Percentiles rank a stretch among this genome's conserved stretches.
Evolutionary conservation across 1,284 basidiomycete species (phyloP).

Genomic region (Apiotrichum laibachii): DNA sequence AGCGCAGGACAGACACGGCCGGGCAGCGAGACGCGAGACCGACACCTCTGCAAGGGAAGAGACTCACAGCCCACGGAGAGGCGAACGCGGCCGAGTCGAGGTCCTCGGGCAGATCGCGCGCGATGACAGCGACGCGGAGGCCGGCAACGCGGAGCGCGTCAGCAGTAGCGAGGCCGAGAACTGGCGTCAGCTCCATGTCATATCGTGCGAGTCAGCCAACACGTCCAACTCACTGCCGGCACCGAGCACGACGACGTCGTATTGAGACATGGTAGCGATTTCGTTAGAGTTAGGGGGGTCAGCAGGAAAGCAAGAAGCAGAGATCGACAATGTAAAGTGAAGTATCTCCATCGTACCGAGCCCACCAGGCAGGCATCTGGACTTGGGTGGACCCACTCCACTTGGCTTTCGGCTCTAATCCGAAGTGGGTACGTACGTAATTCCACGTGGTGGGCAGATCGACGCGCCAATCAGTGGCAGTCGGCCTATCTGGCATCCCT

Average conservation of each 20-base stretch:
- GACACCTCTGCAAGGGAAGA: not conserved
- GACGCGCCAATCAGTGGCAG: too few species aligned
- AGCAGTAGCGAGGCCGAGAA: slow-evolving; percentile 54
- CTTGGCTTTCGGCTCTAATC: too few species aligned
- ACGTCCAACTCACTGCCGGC: slow-evolving; percentile 53
- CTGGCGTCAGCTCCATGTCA: slow-evolving; percentile 34
- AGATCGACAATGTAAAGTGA: too few species aligned
- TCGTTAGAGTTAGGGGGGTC: not conserved
- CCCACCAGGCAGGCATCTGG: too few species aligned
- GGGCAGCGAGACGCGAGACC: too few species aligned
- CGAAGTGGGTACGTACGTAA: too few species aligned
- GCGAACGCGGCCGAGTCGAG: slow-evolving; percentile 61
- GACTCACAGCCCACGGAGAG: slow-evolving; percentile 66
- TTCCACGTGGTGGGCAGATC: too few species aligned
- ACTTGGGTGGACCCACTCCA: too few species aligned
- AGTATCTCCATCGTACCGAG: too few species aligned
- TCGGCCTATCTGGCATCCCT: too few species aligned
- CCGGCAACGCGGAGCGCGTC: slow-evolving; percentile 50
- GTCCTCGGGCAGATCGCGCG: slow-evolving; percentile 66
- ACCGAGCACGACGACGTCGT: slow-evolving; percentile 57
- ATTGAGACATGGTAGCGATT: not conserved
- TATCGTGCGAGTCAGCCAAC: slow-evolving; percentile 17
- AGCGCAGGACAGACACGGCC: too few species aligned
- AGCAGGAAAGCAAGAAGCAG: not conserved
- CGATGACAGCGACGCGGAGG: slow-evolving; percentile 61